Base-by-base conservation (phyloP, 163 green algal species). In the Dunaliella salina region DNA sequence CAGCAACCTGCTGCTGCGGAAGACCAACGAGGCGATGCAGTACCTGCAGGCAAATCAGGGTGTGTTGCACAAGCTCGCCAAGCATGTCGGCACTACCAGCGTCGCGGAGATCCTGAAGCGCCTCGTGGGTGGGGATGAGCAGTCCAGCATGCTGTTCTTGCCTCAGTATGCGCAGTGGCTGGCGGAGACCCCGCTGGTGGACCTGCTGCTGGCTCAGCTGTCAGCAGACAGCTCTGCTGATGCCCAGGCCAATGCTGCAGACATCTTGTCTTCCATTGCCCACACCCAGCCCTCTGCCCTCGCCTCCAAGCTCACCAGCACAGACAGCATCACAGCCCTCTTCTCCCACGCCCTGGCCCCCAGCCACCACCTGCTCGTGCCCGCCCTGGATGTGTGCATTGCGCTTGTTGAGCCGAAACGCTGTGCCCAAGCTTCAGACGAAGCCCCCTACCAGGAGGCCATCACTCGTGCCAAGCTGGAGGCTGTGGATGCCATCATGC, bases 41-140 rank as follows among this genome's bases (percentile, higher is more conserved):
- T 97, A 97, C 89, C 88, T 99, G 46, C 91, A 92, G 71, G 85
- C 85, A 81, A 91, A 85, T 33, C 63, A 30, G 63, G 35, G 30
- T 0, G 12, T 85, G 32, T 33, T 85, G 1, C 59, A 71, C 29
- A 35, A 40, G 33, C 83, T 85, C 17, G 91, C 98, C 33, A 83
- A 91, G 35, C 97, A 99, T 85, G 88, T 98, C 13, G 93, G 95
- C 87, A 98, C 94, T 25, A 97, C 95, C 24, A 97, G 93, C 8
- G 93, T 99, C 13, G 94, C 96, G 15, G 97, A 99, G 85, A 94
- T 98, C 40, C 86, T 99, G 45, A 94, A 98, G 90, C 94, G 95
- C 33, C 90, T 99, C 32, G 92, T 97, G 63, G 96, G 96, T 46
- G 97, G 95, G 18, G 97, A 98, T 83, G 97, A 98, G 59, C 95